Evolutionary conservation across 1,284 basidiomycete species (phyloP).

Genomic region (Tilletia indica): DNA sequence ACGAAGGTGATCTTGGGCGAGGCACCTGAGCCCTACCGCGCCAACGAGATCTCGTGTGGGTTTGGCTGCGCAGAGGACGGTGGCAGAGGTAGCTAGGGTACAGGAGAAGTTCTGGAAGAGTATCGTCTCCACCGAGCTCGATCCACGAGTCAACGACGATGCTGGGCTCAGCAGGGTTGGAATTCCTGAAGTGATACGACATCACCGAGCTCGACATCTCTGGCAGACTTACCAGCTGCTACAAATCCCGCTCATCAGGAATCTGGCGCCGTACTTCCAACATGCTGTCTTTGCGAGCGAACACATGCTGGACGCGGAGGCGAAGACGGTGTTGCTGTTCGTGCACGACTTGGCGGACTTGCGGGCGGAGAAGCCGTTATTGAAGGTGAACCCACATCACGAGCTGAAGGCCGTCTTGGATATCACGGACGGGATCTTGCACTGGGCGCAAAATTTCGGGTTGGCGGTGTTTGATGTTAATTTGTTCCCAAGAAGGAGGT

Average conservation of each 20-base stretch:
- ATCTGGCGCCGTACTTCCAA: constrained; percentile 12
- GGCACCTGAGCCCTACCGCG: constrained; percentile 69
- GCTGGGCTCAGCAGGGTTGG: not conserved
- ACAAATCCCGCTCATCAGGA: constrained; percentile 41
- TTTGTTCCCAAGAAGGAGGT: constrained; percentile 69
- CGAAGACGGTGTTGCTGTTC: constrained; percentile 34
- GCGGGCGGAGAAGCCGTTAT: constrained; percentile 26
- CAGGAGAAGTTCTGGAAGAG: constrained; percentile 89
- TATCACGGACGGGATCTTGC: constrained; percentile 73
- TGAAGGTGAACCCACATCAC: constrained; percentile 18
- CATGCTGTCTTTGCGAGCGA: constrained; percentile 6
- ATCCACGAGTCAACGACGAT: constrained; percentile 7
- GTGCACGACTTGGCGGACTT: constrained; percentile 47
- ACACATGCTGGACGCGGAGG: constrained; percentile 6
- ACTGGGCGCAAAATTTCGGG: constrained; percentile 68
- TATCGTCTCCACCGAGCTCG: constrained; percentile 64
- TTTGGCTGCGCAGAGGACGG: constrained; percentile 74
- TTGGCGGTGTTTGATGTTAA: constrained; percentile 85
- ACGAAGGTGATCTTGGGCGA: constrained; percentile 81
- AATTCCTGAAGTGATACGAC: constrained; percentile 15
- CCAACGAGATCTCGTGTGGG: constrained; percentile 67
- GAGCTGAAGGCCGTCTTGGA: constrained; percentile 62
- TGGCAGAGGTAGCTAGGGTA: constrained; percentile 78
- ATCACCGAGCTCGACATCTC: constrained; percentile 22
- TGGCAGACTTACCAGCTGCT: constrained; percentile 29